Base-by-base conservation (phyloP, 2,329 filamentous ascomycete species). In the Coniella lustricola region DNA sequence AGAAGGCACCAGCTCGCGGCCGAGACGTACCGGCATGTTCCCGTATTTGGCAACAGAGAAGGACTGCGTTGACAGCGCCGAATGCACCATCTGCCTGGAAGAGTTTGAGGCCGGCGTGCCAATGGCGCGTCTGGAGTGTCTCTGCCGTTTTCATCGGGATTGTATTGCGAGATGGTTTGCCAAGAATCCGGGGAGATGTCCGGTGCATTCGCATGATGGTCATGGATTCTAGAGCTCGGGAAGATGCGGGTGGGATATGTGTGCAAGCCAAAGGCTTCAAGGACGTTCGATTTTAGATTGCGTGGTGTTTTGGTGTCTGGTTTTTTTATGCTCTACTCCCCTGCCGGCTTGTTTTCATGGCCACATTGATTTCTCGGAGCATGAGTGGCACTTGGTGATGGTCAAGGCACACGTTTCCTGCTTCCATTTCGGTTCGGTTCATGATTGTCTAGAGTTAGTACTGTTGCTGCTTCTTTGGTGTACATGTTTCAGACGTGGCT, bases 71-170 rank as follows among this genome's bases (percentile, higher is more conserved):
- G 77, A 82, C 54, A 76, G 78, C 50, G 81, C 79, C 3, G 81
- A 85, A 63, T 84, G 81, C 59, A 83, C 79, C 4, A 84, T 85
- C 44, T 85, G 81, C 55, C 67, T 85, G 3, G 81, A 84, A 57
- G 81, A 84, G 60, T 83, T 82, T 52, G 73, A 78, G 50, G 77
- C 76, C 0, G 80, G 80, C 2, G 73, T 76, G 22, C 64, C 72
- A 21, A 84, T 85, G 81, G 81, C 77, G n/a, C 69, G 81, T 37
- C 64, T 85, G 41, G 81, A 84, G 63, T 85, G 81, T 57, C 70
- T 85, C 21, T 85, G 81, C 59, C 72, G 79, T 16, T 85, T 84
- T 57, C 81, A 85, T 58, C 64, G 71, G 38, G 62, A 66, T 17
- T 85, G 81, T 60, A 84, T 84, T 53, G 68, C 70, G 33, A 72